Percentiles rank a stretch among this genome's conserved stretches.
Conservation (phyloP, 179 eudicot species). For the Pouteria campechiana region DNA sequence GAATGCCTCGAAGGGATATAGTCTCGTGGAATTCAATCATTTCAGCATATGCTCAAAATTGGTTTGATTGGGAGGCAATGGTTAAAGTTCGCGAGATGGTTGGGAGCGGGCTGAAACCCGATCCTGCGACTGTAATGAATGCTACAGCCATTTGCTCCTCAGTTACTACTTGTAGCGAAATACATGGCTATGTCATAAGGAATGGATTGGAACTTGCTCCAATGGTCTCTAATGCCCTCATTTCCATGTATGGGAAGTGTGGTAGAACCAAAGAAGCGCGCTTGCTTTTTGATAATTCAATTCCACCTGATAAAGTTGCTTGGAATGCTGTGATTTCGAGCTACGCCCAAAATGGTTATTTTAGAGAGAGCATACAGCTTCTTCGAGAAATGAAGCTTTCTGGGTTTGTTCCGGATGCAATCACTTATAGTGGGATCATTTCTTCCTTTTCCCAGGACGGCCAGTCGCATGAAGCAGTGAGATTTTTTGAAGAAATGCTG, state of each 20-base stretch:
- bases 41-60: constrained; percentile 86
- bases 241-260: too few species aligned
- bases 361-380: constrained; percentile 22
- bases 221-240: too few species aligned
- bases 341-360: constrained; percentile 34
- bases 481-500: constrained; percentile 25
- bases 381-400: constrained; percentile 28
- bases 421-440: constrained; percentile 48
- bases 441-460: constrained; percentile 37
- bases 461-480: constrained; percentile 28
- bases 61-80: too few species aligned
- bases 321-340: constrained; percentile 47
- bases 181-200: too few species aligned
- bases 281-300: too few species aligned
- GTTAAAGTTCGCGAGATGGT: too few species aligned
- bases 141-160: too few species aligned
- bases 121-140: too few species aligned
- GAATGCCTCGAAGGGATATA: constrained; percentile 44
- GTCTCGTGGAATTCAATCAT: constrained; percentile 85
- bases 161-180: too few species aligned
- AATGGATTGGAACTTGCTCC: too few species aligned
- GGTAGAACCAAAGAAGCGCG: too few species aligned
- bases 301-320: constrained; percentile 39
- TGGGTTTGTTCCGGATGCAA: constrained; percentile 24
- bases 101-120: too few species aligned